Percentiles rank a stretch among this genome's conserved stretches.
Evolutionary conservation across 768 basidiomycete species (phyloP).

Genomic region (Bullera alba): DNA sequence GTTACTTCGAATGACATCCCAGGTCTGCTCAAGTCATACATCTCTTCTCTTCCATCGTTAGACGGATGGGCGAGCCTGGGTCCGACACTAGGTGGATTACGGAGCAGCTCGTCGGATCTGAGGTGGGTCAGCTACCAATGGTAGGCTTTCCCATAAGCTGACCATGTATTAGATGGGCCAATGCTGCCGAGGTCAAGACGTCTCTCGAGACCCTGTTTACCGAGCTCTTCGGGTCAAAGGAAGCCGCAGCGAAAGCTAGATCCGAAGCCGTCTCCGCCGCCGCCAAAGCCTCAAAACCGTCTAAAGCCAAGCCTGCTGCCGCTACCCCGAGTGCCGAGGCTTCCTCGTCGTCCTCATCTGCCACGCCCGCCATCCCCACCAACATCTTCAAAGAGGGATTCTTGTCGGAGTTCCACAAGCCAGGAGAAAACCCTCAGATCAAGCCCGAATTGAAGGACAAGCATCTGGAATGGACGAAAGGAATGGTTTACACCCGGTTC

Average conservation of each 20-base stretch:
- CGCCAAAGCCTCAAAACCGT: conserved; percentile 5
- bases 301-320: conserved; percentile 3
- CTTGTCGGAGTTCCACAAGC: conserved; percentile 82
- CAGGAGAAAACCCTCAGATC: conserved; percentile 87
- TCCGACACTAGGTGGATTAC: conserved; percentile 44
- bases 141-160: neutral
- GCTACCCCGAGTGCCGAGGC: conserved; percentile 2
- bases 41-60: conserved; percentile 51
- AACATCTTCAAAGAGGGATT: conserved; percentile 91
- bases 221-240: conserved; percentile 37
- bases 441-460: conserved; percentile 66
- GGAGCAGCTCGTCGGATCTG: conserved; percentile 34
- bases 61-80: conserved; percentile 71
- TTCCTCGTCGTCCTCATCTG: conserved; percentile 11
- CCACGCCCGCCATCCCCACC: conserved; percentile 44
- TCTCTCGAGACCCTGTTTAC: conserved; percentile 42
- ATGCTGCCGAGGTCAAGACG: conserved; percentile 37
- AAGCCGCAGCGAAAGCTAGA: conserved; percentile 25
- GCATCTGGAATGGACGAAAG: conserved; percentile 72
- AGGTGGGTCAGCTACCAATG: conserved; percentile 17
- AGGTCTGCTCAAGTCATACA: conserved; percentile 54
- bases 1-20: conserved; percentile 64
- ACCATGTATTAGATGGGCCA: conserved; percentile 35
- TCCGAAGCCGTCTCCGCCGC: conserved; percentile 22
- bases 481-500: conserved; percentile 87